Conservation (phyloP, 2,329 filamentous ascomycete genomes). For the Trichoderma asperellum region DNA sequence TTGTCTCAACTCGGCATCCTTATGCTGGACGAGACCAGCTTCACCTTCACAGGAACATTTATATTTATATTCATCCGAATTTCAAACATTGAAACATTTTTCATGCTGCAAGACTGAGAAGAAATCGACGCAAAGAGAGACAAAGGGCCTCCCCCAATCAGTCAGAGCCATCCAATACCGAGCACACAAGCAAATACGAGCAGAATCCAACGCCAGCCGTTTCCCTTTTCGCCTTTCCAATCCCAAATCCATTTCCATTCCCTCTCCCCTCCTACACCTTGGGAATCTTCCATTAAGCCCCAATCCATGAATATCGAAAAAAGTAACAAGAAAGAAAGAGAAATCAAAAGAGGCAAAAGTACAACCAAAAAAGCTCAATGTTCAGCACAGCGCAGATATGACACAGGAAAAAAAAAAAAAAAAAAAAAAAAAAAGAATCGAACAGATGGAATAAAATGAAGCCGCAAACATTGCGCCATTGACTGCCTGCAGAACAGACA, state of each 20-base stretch:
- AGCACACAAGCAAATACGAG: background rate
- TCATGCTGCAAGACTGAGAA: constrained; percentile 9
- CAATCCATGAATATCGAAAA: constrained; percentile 8
- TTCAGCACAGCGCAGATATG: constrained; percentile 21
- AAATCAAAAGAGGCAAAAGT: background rate
- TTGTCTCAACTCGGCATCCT: background rate
- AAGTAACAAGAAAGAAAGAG: background rate
- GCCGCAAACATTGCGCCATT: constrained; percentile 6
- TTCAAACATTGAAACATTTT: background rate
- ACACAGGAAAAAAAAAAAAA: constrained; percentile 11
- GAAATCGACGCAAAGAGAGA: background rate
- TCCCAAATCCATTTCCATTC: background rate
- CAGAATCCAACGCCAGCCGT: constrained; percentile 14
- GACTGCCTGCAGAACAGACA: constrained; percentile 14
- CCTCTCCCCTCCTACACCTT: background rate
- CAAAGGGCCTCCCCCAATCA: background rate
- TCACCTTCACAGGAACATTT: background rate
- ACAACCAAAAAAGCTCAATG: background rate
- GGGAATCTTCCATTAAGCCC: background rate
- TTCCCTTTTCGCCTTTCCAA: constrained; percentile 14
- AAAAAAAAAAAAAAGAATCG: background rate
- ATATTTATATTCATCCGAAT: too few relatives aligned
- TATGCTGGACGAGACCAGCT: too few relatives aligned
- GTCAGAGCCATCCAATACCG: background rate
- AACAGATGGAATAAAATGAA: constrained; percentile 11